Evolutionary conservation across 2,329 filamentous ascomycete genomes (phyloP), one percentile per base, ranked within the genome.

Genomic region (Penicillium capsulatum): DNA sequence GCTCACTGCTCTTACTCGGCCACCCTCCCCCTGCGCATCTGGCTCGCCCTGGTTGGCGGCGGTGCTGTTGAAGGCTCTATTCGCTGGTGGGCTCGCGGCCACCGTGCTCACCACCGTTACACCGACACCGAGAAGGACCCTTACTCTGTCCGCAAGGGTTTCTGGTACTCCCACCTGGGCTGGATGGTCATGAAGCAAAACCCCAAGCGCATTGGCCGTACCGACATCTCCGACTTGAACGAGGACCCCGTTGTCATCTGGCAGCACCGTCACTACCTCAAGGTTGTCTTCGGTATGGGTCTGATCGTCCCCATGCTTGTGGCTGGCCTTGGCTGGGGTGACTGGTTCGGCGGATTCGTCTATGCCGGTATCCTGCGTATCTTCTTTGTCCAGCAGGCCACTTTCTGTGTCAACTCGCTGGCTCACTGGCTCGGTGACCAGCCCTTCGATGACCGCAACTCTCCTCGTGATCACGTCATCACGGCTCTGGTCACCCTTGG

Each of bases 181-280:
- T 94, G 87, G 87, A 92, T 94, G 86, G 69, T 94, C 59, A 81
- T 94, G 77, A 91, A 91, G 76, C 87, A 94, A 72, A 91, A 94
- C 73, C 86, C 86, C 51, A 91, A 91, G 77, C 78, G 84, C 48
- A 86, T 88, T 58, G 88, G 88, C 59, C 85, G 87, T 47, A 90
- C 86, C 66, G 87, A 94, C 57, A 92, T 94, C 59, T 83, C 84
- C 57, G 88, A 94, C 59, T 73, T 94, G 54, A 92, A 92, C 71
- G 85, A 91, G 64, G 86, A 92, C 60, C 74, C 83, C 34, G 79
- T 94, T 44, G 87, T 94, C 30, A 78, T 90, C 55, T 92, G 83
- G 83, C 87, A 94, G 70, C 87, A 94, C 75, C 81, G 80, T 63
- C 77, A 94, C 74, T 94, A 88, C 71, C 75, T 92, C 66, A 87